Percentiles rank a stretch among this genome's conserved stretches.
phyloP scores from a whole-genome alignment of 148 eudicot genomes.

The Vaccinium darrowii region DNA sequence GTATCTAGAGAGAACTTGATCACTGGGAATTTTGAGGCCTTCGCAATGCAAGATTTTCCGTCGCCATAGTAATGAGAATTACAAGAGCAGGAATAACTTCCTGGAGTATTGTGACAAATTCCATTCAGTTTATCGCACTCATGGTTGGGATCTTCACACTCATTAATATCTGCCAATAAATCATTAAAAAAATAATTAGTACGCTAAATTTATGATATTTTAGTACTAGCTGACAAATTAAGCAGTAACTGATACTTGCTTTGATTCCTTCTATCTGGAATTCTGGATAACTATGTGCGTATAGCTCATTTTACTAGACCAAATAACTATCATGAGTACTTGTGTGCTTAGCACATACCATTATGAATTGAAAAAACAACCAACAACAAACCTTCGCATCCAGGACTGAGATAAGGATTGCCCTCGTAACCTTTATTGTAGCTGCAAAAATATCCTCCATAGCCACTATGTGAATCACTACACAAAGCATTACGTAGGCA shows the following conservation, averaged over 20 bases:
- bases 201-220: no score
- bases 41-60: constrained; percentile 11
- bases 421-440: constrained; percentile 30
- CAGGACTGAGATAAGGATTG: constrained; percentile 29
- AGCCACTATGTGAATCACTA: constrained; percentile 5
- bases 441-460: constrained; percentile 35
- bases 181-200: not conserved
- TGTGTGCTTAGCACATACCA: no score
- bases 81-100: constrained; percentile 20
- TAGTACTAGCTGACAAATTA: no score
- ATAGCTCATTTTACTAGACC: no score
- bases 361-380: not conserved
- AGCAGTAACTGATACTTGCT: no score
- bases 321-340: no score
- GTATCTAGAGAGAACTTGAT: constrained; percentile 25
- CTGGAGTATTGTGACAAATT: constrained; percentile 15
- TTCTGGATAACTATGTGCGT: no score
- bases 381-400: constrained; percentile 19
- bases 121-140: constrained; percentile 1
- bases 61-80: constrained; percentile 19
- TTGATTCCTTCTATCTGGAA: no score
- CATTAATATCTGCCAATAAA: constrained; percentile 20
- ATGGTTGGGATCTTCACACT: constrained; percentile 19
- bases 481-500: constrained; percentile 29
- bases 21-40: constrained; percentile 9